Evolutionary conservation across 768 basidiomycete species (phyloP), one percentile per base, ranked within the genome.

Genomic region (Termitomyces sp.): DNA sequence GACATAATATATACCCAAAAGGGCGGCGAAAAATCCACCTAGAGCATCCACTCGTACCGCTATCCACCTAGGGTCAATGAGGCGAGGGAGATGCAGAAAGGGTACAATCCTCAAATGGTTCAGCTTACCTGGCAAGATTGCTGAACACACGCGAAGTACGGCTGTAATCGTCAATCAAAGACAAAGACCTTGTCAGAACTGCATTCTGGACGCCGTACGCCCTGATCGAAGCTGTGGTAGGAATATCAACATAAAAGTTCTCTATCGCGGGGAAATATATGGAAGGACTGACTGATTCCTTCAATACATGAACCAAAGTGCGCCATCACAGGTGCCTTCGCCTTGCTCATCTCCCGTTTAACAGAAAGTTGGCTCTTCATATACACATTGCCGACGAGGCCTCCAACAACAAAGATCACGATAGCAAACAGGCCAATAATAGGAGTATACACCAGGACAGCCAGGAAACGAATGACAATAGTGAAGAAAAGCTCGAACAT

Each of bases 151-250:
- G 64, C 3, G 77, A 69, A 8, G 77, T 65, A 44, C 76, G 73
- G 16, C 73, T 72, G 56, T 80, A 85, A 64, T 29, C 29, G 29
- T 88, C 80, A 28, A 87, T 81, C 7, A 80, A 74, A 28, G 72
- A 68, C 44, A 79, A 61, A 3, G 79, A 77, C 59, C 79, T 73
- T 45, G 46, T 48, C 56, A 68, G 76, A 70, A 77, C 83, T 2
- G 69, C 58, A 15, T 73, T 68, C 69, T 86, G 76, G 5, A 81
- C 82, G 7, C 81, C 81, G 66, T 85, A 90, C 0, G 88, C 88
- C 18, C 87, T 75, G 56, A 90, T 83, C 6, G 84, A 78, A 9
- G 68, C 79, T 80, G 45, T 15, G 29, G 29, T 29, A 29, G 29
- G 7, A 46, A 7, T n/a, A n/a, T n/a, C n/a, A n/a, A n/a, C n/a